Percentiles rank a stretch among this genome's conserved stretches.
These are phyloP conservation scores for Trapa bicornis DNA, from an alignment of 345 rosid species.

Conservation along the genomic window DNA sequence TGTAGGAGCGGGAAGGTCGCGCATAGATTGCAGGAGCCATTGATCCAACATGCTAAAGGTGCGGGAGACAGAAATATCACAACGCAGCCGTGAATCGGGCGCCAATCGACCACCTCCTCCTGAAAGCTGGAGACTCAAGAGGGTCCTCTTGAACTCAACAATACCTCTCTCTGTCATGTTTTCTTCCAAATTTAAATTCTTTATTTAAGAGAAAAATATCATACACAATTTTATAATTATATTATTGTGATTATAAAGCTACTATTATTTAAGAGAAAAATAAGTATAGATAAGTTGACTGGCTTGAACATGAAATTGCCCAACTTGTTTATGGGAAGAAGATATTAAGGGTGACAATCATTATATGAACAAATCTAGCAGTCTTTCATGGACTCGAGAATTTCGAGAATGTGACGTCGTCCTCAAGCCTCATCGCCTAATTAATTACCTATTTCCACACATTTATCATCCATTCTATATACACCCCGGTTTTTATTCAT, in stretches of 20 bases:
- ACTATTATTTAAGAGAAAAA: too few relatives aligned
- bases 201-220: too few relatives aligned
- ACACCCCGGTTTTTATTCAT: not conserved
- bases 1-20: slow-evolving; percentile 9
- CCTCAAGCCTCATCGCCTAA: not conserved
- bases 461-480: not conserved
- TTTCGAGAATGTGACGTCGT: not conserved
- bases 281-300: too few relatives aligned
- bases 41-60: not conserved
- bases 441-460: not conserved
- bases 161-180: too few relatives aligned
- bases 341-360: too few relatives aligned
- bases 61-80: not conserved
- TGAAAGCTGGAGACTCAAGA: not conserved
- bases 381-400: not conserved
- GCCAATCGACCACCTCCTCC: not conserved
- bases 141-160: too few relatives aligned
- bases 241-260: too few relatives aligned
- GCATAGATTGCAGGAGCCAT: slow-evolving; percentile 27
- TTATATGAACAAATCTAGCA: too few relatives aligned
- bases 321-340: too few relatives aligned
- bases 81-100: not conserved
- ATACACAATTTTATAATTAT: too few relatives aligned
- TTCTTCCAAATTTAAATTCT: too few relatives aligned
- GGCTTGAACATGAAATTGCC: too few relatives aligned